A percentile compares a stretch with the other conserved stretches of the same genome.
Evolutionary conservation across 2,329 filamentous ascomycete species (phyloP).

Genomic region (Phialophora verrucosa): DNA sequence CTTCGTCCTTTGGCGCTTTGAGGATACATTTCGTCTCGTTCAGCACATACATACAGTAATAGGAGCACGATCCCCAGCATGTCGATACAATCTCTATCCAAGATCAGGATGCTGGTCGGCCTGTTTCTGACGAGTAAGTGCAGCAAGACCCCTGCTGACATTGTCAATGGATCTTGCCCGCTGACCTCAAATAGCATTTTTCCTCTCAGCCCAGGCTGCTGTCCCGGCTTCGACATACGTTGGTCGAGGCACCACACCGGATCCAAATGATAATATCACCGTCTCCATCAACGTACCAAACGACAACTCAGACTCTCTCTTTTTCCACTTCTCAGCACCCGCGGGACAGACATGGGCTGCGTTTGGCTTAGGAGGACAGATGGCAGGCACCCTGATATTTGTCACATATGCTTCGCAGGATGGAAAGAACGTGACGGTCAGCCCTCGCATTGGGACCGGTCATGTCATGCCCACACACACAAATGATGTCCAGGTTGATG

Average conservation of each 20-base stretch:
- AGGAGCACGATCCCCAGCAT: constrained; percentile 7
- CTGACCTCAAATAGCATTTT: constrained; percentile 16
- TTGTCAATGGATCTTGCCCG: constrained; percentile 3
- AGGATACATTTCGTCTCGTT: constrained; percentile 1
- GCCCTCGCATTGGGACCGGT: constrained; percentile 39
- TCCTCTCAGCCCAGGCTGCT: constrained; percentile 30
- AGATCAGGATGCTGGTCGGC: constrained; percentile 19
- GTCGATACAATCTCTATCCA: constrained; percentile 12
- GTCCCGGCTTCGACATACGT: constrained; percentile 30
- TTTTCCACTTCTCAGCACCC: constrained; percentile 38
- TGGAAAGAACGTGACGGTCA: constrained; percentile 41
- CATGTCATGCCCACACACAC: constrained; percentile 46
- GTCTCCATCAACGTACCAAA: constrained; percentile 40
- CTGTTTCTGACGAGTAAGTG: constrained; percentile 29
- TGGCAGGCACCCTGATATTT: constrained; percentile 43
- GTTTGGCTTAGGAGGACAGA: constrained; percentile 41
- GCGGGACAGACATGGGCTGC: constrained; percentile 39
- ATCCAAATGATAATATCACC: constrained; percentile 35
- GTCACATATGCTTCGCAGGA: constrained; percentile 40
- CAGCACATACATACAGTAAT: constrained; percentile 9
- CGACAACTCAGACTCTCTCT: constrained; percentile 37
- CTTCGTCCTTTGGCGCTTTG: constrained; percentile 3
- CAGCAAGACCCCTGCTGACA: not conserved
- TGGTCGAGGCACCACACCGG: constrained; percentile 27
- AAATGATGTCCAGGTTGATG: constrained; percentile 51